These are phyloP conservation scores for Leccinum fallax DNA, from an alignment of 1,284 basidiomycete genomes.

Conservation along the genomic window DNA sequence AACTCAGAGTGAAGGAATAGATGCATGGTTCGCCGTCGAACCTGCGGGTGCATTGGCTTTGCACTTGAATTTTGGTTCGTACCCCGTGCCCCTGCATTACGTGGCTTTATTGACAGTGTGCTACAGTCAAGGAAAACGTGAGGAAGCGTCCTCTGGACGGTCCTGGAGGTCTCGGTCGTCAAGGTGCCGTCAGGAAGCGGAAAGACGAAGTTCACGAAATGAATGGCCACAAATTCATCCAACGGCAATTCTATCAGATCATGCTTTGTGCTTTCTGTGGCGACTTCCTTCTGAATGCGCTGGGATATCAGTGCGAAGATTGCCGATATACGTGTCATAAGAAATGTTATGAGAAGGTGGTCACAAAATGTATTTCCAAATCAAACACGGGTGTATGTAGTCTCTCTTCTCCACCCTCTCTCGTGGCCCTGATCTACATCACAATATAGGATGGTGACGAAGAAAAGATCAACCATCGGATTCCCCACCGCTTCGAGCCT, in stretches of 20 bases:
- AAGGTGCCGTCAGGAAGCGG: constrained; percentile 96
- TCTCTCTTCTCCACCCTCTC: constrained; percentile 11
- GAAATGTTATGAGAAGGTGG: constrained; percentile 98
- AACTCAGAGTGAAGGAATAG: constrained; percentile 74
- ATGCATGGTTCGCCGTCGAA: constrained; percentile 97
- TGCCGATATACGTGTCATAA: constrained; percentile 99
- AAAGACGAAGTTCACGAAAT: constrained; percentile 99
- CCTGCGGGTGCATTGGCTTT: constrained; percentile 93
- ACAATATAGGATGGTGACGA: constrained; percentile 86
- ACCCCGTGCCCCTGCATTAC: not conserved
- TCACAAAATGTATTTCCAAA: constrained; percentile 99
- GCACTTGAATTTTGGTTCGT: constrained; percentile 87
- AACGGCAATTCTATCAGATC: constrained; percentile 97
- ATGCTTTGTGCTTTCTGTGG: constrained; percentile 98
- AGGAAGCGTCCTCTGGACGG: constrained; percentile 93
- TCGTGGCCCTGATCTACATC: constrained; percentile 36
- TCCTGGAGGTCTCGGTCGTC: constrained; percentile 89
- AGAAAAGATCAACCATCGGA: constrained; percentile 99
- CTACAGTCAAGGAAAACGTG: constrained; percentile 91
- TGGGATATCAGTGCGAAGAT: constrained; percentile 99
- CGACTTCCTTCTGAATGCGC: constrained; percentile 96
- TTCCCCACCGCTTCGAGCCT: constrained; percentile 97
- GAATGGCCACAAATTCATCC: constrained; percentile 99
- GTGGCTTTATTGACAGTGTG: constrained; percentile 16
- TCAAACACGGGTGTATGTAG: constrained; percentile 86